Conservation (phyloP, 768 basidiomycete species). For the Russula ochroleuca region DNA sequence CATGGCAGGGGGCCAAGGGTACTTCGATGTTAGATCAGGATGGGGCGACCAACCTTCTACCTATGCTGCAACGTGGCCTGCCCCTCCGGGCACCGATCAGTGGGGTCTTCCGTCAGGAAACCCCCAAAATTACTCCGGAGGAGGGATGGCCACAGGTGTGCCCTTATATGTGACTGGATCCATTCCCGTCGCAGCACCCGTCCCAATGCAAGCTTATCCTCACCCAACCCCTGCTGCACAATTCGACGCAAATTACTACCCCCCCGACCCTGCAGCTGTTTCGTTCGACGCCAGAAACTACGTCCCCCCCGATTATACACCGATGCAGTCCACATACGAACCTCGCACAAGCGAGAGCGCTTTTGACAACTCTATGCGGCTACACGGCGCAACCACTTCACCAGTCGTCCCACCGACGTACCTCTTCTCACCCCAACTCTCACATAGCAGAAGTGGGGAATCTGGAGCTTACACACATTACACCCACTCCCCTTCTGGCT, state of each 20-base stretch:
- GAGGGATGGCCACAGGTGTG: slow-evolving; percentile 15
- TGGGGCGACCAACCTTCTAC: slow-evolving; percentile 8
- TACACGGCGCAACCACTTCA: slow-evolving; percentile 5
- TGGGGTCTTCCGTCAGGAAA: slow-evolving; percentile 10
- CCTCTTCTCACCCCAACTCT: slow-evolving; percentile 14
- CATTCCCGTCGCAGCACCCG: slow-evolving; percentile 2
- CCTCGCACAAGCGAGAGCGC: slow-evolving; percentile 26
- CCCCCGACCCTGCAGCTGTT: background rate
- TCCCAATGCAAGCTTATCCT: background rate
- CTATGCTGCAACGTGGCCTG: slow-evolving; percentile 2
- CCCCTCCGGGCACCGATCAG: slow-evolving; percentile 8
- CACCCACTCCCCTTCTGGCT: slow-evolving; percentile 4
- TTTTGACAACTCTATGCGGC: slow-evolving; percentile 19
- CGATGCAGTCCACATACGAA: slow-evolving; percentile 17
- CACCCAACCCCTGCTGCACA: background rate
- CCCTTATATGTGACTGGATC: slow-evolving; percentile 1
- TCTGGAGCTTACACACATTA: background rate
- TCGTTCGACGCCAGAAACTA: slow-evolving; percentile 20
- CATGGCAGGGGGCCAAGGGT: slow-evolving; percentile 15
- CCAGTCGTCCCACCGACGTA: slow-evolving; percentile 21
- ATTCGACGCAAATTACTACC: slow-evolving; percentile 19
- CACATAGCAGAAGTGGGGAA: slow-evolving; percentile 10
- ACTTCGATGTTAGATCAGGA: slow-evolving; percentile 12
- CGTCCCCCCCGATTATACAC: slow-evolving; percentile 13
- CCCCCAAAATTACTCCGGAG: slow-evolving; percentile 18